Percentiles rank a stretch among this genome's conserved stretches.
These are phyloP conservation scores for Solanum neorickii DNA, from an alignment of 257 asterid genomes.

Conservation along the genomic window DNA sequence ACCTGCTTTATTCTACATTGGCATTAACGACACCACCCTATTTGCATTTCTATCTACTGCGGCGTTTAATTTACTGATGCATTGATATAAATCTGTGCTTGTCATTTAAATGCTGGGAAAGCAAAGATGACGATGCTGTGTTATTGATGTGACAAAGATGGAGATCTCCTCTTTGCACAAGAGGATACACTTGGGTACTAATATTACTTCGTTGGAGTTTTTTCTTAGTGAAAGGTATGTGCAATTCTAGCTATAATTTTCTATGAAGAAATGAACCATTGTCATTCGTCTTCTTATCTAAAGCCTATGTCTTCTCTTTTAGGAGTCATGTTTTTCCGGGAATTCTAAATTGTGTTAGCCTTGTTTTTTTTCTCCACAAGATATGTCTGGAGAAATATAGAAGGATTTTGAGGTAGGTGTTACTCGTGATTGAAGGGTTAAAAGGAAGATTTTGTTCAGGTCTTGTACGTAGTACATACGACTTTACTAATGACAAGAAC, in stretches of 20 bases:
- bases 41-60: neutral
- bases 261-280: neutral
- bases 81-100: neutral
- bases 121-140: conserved; percentile 95
- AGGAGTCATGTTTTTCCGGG: neutral
- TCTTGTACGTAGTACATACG: neutral
- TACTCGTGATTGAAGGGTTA: neutral
- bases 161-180: too few relatives aligned
- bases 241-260: too few relatives aligned
- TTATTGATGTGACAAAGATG: conserved; percentile 46
- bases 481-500: neutral
- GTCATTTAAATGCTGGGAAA: conserved; percentile 35
- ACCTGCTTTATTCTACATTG: neutral
- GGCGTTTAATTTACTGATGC: neutral
- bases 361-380: neutral
- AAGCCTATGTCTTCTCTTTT: neutral
- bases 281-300: neutral
- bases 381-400: neutral
- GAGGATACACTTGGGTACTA: too few relatives aligned
- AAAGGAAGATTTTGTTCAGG: neutral
- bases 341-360: neutral
- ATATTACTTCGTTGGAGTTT: too few relatives aligned
- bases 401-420: neutral
- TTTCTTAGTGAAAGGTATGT: too few relatives aligned
- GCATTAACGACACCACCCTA: neutral